Percentiles rank a stretch among this genome's conserved stretches.
Conservation (phyloP, 2,329 filamentous ascomycete species). For the Colletotrichum filicis region DNA sequence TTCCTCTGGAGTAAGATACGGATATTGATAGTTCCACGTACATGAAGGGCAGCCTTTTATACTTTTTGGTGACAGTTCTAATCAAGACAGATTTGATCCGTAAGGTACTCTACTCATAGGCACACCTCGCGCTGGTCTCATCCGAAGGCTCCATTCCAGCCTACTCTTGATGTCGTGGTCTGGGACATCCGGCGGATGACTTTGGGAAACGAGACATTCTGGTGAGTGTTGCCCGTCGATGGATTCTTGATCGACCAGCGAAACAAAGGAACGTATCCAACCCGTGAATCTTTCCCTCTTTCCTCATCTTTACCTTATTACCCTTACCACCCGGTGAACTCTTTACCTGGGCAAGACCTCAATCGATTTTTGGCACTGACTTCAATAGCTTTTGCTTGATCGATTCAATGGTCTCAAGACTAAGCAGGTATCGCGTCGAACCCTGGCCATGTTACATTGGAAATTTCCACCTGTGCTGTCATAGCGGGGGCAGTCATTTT, state of each 20-base stretch:
- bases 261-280: not conserved
- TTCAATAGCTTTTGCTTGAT: not conserved
- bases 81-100: too few relatives aligned
- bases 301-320: not conserved
- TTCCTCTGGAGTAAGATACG: not conserved
- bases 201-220: not conserved
- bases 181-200: not conserved
- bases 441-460: constrained; percentile 19
- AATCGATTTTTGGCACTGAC: not conserved
- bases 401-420: not conserved
- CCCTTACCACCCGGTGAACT: not conserved
- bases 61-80: too few relatives aligned
- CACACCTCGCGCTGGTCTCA: not conserved
- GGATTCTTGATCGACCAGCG: not conserved
- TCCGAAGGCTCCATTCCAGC: not conserved
- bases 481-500: constrained; percentile 23
- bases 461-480: constrained; percentile 28
- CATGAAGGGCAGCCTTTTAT: too few relatives aligned
- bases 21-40: not conserved
- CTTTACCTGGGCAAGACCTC: not conserved
- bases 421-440: constrained; percentile 16
- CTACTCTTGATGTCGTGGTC: not conserved
- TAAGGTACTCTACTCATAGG: not conserved
- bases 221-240: not conserved
- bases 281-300: not conserved